Evolutionary conservation across 2,329 filamentous ascomycete species (phyloP).

Genomic region (Talaromyces sp.): DNA sequence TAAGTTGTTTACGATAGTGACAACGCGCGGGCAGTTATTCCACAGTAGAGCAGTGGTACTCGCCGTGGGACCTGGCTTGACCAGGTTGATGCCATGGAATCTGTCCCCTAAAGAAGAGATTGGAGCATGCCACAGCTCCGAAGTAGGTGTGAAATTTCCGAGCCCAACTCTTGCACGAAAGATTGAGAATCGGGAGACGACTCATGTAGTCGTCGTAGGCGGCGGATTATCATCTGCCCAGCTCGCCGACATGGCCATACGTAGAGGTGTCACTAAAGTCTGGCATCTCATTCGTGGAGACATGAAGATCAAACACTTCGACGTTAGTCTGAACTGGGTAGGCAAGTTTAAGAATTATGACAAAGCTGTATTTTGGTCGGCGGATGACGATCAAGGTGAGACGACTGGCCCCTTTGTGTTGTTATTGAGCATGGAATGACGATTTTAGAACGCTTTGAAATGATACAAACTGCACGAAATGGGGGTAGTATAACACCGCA

Average conservation of each 20-base stretch:
- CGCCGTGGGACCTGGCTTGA: conserved; percentile 66
- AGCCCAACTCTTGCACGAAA: conserved; percentile 52
- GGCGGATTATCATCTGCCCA: conserved; percentile 76
- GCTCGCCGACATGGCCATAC: conserved; percentile 64
- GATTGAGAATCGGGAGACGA: conserved; percentile 51
- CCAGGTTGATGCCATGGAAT: conserved; percentile 49
- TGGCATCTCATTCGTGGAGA: conserved; percentile 65
- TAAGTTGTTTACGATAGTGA: conserved; percentile 61
- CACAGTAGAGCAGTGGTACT: conserved; percentile 65
- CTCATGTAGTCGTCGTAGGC: conserved; percentile 67
- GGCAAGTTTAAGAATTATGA: conserved; percentile 77
- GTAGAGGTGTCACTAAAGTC: conserved; percentile 63
- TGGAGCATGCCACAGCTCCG: conserved; percentile 62
- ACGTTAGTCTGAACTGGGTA: conserved; percentile 74
- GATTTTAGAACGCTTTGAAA: conserved; percentile 59
- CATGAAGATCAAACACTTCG: conserved; percentile 68
- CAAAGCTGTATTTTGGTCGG: conserved; percentile 73
- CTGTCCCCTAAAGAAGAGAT: conserved; percentile 40
- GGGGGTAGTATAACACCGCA: conserved; percentile 73
- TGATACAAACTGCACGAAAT: conserved; percentile 63
- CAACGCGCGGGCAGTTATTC: conserved; percentile 51
- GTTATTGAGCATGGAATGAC: background rate
- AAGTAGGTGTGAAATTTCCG: conserved; percentile 56
- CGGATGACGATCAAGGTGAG: conserved; percentile 62
- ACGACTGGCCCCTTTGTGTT: background rate